Conservation (phyloP, 495 filamentous ascomycete genomes). For the Cercophora samala region DNA sequence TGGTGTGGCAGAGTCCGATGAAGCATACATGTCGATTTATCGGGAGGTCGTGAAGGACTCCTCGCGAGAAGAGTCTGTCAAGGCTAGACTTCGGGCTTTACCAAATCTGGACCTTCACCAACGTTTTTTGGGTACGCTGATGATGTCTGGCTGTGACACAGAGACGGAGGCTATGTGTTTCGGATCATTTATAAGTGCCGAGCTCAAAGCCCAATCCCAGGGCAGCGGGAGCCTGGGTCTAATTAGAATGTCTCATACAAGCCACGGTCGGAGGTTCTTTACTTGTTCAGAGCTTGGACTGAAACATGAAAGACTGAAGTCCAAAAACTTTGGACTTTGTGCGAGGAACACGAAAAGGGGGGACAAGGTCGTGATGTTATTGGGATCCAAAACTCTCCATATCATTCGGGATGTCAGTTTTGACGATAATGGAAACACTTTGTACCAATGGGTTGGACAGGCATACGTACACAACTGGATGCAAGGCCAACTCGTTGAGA, state of each 20-base stretch:
- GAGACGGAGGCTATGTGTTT: not conserved
- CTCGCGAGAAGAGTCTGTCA: not conserved
- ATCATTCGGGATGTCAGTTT: not conserved
- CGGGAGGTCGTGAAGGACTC: too few species aligned
- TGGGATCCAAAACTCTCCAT: not conserved
- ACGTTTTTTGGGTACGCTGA: slow-evolving; percentile 2
- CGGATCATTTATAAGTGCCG: too few species aligned
- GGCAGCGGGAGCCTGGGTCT: too few species aligned
- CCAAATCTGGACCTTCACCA: not conserved
- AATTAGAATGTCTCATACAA: not conserved
- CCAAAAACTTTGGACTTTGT: not conserved
- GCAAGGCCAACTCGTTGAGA: not conserved
- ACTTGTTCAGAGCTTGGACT: not conserved
- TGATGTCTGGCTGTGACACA: not conserved
- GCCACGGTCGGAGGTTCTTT: slow-evolving; percentile 1
- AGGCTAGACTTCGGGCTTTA: not conserved
- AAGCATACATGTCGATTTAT: too few species aligned
- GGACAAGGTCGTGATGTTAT: not conserved
- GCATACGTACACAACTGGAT: slow-evolving; percentile 10
- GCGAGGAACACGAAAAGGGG: not conserved
- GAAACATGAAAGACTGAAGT: not conserved
- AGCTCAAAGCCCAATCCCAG: too few species aligned
- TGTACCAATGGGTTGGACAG: not conserved
- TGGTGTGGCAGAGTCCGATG: too few species aligned
- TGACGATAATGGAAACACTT: not conserved